Evolutionary conservation across 306 rosid genomes (phyloP), one percentile per base, ranked within the genome.

Genomic region (Phaseolus lunatus): DNA sequence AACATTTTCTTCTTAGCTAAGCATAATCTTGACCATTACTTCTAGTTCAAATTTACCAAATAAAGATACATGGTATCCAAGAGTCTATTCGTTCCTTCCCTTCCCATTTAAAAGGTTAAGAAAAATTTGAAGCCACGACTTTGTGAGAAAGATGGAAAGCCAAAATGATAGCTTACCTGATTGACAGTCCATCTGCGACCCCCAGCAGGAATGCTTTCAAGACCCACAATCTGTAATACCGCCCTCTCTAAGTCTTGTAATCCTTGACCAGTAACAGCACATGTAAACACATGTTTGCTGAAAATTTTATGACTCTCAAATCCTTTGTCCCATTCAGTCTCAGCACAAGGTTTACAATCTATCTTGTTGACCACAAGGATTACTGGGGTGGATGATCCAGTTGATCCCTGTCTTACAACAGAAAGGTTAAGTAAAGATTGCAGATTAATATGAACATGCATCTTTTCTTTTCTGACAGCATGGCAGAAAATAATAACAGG

Each of bases 241-340:
- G 90, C 90, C 54, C 47, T 83, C 88, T 95, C 99, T 71, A 95
- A 80, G 75, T 89, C 93, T 77, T 82, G 78, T 49, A 95, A 84
- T 83, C 97, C 99, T 90, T 90, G 91, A 65, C 99, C 95, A 9
- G 97, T 87, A 70, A 95, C 86, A 64, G 99, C 97, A 73, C 94
- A 92, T 27, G 97, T 95, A 62, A 87, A 88, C 73, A 95, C 96
- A 57, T 61, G 88, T 78, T 88, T 89, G 43, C 86, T 82, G 92
- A 95, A 90, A 31, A 54, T 23, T 78, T 77, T 41, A 7, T 37
- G 62, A 49, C 61, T 49, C 4, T 48, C 31, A 45, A 76, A 64
- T 13, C 74, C 48, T 66, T 76, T 67, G 82, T 80, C 64, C 86
- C 83, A 78, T 54, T 83, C 88, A 66, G 78, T 84, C 75, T 82